Base-by-base conservation (phyloP, 345 rosid genomes). In the Capsella bursapastoris region DNA sequence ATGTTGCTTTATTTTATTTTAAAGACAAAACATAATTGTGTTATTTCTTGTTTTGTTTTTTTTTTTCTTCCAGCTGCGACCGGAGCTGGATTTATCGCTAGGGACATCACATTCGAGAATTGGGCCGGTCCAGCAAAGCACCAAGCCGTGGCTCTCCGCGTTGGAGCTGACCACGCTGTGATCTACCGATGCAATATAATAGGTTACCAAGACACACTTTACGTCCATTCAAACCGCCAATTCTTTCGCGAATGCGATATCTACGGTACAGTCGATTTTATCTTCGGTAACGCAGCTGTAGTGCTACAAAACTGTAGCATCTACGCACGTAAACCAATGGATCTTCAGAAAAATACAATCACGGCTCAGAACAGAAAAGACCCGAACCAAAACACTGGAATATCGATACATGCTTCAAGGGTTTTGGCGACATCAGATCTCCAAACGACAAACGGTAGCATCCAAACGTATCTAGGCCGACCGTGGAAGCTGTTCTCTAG, bases 361-460 rank as follows among this genome's bases (percentile, higher is more conserved):
- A 95, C 99, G 0, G 99, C 99, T n/a, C 99, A 95, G 60, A 95
- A 92, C 77, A 82, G 99, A 2, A 92, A 92, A 49, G 99, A 95
- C 68, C 99, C 99, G 1, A 89, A 90, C 70, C 99, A 95, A 41
- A 92, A 92, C 72, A 95, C 99, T 0, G 99, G 99, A 6, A 95
- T 95, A 6, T 95, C 98, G 1, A 95, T 95, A 80, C 99, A 95
- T 35, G 97, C 91, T 0, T 90, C 92, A 7, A 64, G 88, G 66
- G 78, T 95, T 79, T 65, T 87, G 9, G 88, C 97, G 6, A 4
- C 84, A 1, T 0, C 82, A 1, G 98, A 92, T n/a, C 92, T 95
- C 37, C 73, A 37, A 16, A 75, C 85, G 0, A 27, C 81, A 1
- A 88, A 86, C 6, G 86, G 78, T 6, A 88, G 64, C 71, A 79